A percentile compares a stretch with the other conserved stretches of the same genome.
Conservation (phyloP, 2,329 filamentous ascomycete genomes). For the Didymella pinodella region DNA sequence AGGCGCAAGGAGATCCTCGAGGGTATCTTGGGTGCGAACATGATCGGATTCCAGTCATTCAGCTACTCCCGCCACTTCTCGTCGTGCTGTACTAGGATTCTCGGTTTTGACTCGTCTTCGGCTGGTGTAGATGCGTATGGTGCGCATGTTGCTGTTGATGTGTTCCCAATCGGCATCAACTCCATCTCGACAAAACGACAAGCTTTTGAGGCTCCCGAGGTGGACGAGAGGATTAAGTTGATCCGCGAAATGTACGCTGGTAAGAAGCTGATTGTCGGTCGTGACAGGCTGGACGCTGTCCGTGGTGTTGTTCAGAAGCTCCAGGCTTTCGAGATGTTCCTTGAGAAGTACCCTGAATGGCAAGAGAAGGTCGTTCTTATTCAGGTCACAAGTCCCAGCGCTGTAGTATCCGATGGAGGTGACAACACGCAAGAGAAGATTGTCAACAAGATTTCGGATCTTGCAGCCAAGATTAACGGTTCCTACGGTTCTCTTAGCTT, state of each 20-base stretch:
- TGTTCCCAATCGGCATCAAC: conserved; percentile 95
- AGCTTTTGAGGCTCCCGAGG: conserved; percentile 75
- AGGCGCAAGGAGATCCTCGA: conserved; percentile 89
- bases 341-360: conserved; percentile 92
- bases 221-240: conserved; percentile 74
- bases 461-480: conserved; percentile 92
- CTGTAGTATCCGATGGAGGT: conserved; percentile 73
- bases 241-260: conserved; percentile 82
- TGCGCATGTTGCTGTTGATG: conserved; percentile 85
- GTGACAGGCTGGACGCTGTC: conserved; percentile 92
- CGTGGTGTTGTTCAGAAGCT: conserved; percentile 95
- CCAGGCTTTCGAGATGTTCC: conserved; percentile 90
- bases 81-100: conserved; percentile 88
- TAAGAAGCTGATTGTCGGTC: conserved; percentile 93
- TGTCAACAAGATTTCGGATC: conserved; percentile 85
- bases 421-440: conserved; percentile 82
- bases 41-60: conserved; percentile 94
- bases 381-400: conserved; percentile 90
- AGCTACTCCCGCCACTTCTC: conserved; percentile 95
- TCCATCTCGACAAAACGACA: conserved; percentile 77
- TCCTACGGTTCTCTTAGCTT: conserved; percentile 87
- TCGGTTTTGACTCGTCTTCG: conserved; percentile 87
- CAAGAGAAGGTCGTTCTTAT: conserved; percentile 90
- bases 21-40: conserved; percentile 87
- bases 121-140: conserved; percentile 90